Conservation (phyloP, 129 eudicot genomes). For the Flaveria robusta region DNA sequence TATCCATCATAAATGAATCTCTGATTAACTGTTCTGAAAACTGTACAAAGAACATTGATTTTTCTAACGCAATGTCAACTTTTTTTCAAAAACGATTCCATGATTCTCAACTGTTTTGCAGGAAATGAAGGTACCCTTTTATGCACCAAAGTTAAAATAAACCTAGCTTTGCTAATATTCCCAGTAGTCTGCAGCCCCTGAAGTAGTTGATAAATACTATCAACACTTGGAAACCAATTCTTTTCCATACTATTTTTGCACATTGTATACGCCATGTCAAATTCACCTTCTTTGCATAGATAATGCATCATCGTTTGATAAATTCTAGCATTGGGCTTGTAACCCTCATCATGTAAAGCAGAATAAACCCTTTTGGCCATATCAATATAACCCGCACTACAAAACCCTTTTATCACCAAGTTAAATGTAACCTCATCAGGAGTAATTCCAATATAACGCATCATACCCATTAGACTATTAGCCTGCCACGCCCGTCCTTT, state of each 20-base stretch:
- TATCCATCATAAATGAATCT: conserved; percentile 39
- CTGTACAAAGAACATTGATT: conserved; percentile 35
- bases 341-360: conserved; percentile 60
- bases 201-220: conserved; percentile 57
- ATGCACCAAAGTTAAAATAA: conserved; percentile 53
- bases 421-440: conserved; percentile 85
- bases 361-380: conserved; percentile 86
- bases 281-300: conserved; percentile 63
- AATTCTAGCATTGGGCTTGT: conserved; percentile 71
- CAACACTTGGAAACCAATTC: conserved; percentile 64
- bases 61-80: conserved; percentile 39
- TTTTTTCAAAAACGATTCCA: conserved; percentile 52
- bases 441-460: conserved; percentile 47
- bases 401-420: conserved; percentile 86
- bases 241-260: conserved; percentile 72
- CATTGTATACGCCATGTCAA: conserved; percentile 69
- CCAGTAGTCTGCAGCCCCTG: conserved; percentile 58
- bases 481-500: conserved; percentile 81
- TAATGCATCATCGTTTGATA: conserved; percentile 93
- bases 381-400: conserved; percentile 55
- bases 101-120: conserved; percentile 37
- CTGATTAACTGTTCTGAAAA: conserved; percentile 23
- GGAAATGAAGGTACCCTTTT: conserved; percentile 66
- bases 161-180: conserved; percentile 48
- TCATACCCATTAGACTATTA: conserved; percentile 66